Conservation (phyloP, 768 basidiomycete genomes). For the Agaricus sinodeliciosus region DNA sequence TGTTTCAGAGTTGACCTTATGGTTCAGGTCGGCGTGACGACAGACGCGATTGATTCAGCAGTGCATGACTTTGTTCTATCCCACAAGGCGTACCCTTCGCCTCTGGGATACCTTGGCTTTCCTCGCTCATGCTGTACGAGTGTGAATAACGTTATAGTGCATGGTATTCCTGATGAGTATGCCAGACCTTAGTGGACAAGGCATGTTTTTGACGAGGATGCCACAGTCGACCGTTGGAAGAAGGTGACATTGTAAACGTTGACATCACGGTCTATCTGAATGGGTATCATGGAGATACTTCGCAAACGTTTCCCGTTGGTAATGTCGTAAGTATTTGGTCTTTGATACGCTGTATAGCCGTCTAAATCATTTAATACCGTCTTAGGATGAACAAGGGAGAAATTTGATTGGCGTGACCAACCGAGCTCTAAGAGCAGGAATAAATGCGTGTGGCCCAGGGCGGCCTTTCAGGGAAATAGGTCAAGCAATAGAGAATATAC, state of each 20-base stretch:
- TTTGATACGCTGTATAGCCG: neutral
- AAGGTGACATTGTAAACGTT: constrained; percentile 84
- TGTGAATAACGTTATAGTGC: constrained; percentile 80
- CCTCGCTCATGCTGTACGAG: constrained; percentile 82
- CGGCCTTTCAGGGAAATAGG: constrained; percentile 66
- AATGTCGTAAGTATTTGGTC: constrained; percentile 46
- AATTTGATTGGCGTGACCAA: constrained; percentile 60
- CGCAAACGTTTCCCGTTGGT: constrained; percentile 76
- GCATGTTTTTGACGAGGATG: neutral
- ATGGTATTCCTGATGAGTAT: constrained; percentile 90
- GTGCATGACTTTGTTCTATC: constrained; percentile 68
- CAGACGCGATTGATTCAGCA: constrained; percentile 62
- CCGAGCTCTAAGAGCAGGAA: constrained; percentile 61
- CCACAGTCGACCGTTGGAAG: constrained; percentile 65
- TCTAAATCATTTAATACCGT: neutral
- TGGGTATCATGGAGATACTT: constrained; percentile 89
- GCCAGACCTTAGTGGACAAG: constrained; percentile 11
- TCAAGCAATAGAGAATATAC: constrained; percentile 51
- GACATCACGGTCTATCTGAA: constrained; percentile 83
- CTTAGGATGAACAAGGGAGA: constrained; percentile 61
- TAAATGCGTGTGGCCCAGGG: constrained; percentile 71
- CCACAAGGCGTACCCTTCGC: constrained; percentile 79
- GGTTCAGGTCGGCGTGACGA: constrained; percentile 61
- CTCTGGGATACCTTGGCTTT: constrained; percentile 68
- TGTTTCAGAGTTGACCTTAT: constrained; percentile 1